These are phyloP conservation scores for Massariosphaeria phaeospora DNA, from an alignment of 495 filamentous ascomycete genomes.

Conservation along the genomic window DNA sequence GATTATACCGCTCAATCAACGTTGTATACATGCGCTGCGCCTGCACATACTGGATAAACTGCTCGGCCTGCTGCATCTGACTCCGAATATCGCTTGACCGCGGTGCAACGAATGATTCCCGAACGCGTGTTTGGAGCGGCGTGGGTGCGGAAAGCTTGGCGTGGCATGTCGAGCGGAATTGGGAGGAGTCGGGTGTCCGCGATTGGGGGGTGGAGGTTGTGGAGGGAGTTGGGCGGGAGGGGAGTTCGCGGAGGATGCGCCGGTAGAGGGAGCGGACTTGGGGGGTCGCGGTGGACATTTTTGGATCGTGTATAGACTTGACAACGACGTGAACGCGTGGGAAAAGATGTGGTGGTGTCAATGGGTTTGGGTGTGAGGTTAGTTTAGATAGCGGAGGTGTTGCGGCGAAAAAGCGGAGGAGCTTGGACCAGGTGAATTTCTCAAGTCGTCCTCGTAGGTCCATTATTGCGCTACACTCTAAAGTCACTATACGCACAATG, in stretches of 20 bases:
- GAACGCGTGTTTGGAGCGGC: slow-evolving; percentile 45
- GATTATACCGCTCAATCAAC: slow-evolving; percentile 87
- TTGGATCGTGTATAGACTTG: not conserved
- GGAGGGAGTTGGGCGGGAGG: slow-evolving; percentile 49
- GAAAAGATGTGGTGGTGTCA: too few relatives aligned
- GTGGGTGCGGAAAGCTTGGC: slow-evolving; percentile 45
- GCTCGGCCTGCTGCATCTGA: slow-evolving; percentile 53
- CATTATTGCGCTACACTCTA: not conserved
- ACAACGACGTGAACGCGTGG: not conserved
- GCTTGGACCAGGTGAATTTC: slow-evolving; percentile 17
- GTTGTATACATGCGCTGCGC: slow-evolving; percentile 77
- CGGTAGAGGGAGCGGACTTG: slow-evolving; percentile 77
- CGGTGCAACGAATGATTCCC: slow-evolving; percentile 44
- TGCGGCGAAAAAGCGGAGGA: slow-evolving; percentile 24
- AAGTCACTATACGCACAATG: slow-evolving; percentile 2
- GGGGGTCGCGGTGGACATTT: slow-evolving; percentile 32
- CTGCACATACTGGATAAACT: slow-evolving; percentile 71
- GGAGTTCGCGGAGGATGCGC: slow-evolving; percentile 83
- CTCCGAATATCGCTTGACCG: slow-evolving; percentile 1
- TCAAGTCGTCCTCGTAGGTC: too few relatives aligned
- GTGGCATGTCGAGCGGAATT: slow-evolving; percentile 28
- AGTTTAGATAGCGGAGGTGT: slow-evolving; percentile 13
- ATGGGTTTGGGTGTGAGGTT: not conserved
- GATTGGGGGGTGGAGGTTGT: too few relatives aligned
- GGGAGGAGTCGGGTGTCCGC: slow-evolving; percentile 40